Conservation (phyloP, 345 rosid genomes). For the Eucalyptus dawsonii region DNA sequence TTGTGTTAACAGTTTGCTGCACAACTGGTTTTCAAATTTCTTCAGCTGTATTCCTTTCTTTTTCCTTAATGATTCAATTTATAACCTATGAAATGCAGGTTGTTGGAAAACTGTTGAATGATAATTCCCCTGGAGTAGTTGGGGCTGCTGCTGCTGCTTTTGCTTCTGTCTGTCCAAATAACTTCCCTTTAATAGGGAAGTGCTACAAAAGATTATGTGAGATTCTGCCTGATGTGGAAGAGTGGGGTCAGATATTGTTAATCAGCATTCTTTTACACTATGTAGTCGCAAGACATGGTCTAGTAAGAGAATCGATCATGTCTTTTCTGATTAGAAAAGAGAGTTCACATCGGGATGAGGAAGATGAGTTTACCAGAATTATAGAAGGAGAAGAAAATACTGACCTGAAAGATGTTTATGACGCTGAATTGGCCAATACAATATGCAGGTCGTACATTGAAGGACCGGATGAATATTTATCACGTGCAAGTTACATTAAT, state of each 20-base stretch:
- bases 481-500: conserved; percentile 37
- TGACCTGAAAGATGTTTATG: conserved; percentile 10
- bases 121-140: conserved; percentile 82
- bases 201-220: conserved; percentile 71
- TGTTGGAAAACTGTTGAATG: conserved; percentile 69
- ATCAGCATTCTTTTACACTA: conserved; percentile 72
- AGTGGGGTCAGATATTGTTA: conserved; percentile 92
- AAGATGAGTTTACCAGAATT: conserved; percentile 18
- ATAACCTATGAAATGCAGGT: conserved; percentile 37
- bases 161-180: conserved; percentile 76
- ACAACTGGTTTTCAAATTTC: neutral
- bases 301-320: conserved; percentile 88
- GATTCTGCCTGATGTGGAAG: conserved; percentile 95
- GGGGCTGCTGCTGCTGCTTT: conserved; percentile 97
- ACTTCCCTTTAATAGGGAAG: conserved; percentile 56
- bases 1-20: neutral
- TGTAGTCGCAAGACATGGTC: conserved; percentile 74
- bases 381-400: conserved; percentile 15
- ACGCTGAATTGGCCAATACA: conserved; percentile 28
- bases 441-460: conserved; percentile 74
- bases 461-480: conserved; percentile 83
- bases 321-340: conserved; percentile 34
- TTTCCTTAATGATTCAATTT: neutral
- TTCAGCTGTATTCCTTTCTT: neutral
- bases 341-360: conserved; percentile 27